phyloP scores from a whole-genome alignment of 352 stramenopile species.

The Pythium sukuiense region DNA sequence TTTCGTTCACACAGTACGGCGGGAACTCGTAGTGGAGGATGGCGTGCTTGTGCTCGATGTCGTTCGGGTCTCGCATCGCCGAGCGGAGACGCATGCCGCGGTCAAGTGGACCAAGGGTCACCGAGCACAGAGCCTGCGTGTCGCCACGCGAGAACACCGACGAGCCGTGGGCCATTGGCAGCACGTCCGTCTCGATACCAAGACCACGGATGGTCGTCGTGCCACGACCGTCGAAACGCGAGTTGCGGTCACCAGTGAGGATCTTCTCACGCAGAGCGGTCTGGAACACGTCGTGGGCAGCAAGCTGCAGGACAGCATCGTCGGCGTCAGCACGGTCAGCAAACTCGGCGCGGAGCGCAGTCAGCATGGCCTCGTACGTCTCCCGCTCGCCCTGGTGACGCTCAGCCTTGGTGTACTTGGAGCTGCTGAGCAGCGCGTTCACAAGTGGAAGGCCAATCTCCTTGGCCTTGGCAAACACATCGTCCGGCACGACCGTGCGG shows the following conservation, averaged over 20 bases:
- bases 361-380: constrained; percentile 72
- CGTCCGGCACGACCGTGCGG: constrained; percentile 40
- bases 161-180: constrained; percentile 90
- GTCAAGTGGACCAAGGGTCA: constrained; percentile 85
- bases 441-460: constrained; percentile 42
- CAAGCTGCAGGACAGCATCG: constrained; percentile 55
- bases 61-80: constrained; percentile 46
- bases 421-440: constrained; percentile 37
- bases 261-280: constrained; percentile 65
- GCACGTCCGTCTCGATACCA: constrained; percentile 81
- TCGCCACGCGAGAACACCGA: constrained; percentile 87
- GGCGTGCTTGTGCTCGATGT: constrained; percentile 65
- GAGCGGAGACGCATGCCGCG: constrained; percentile 70
- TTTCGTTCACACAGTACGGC: constrained; percentile 96
- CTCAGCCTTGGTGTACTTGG: constrained; percentile 50
- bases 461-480: constrained; percentile 58
- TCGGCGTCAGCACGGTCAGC: constrained; percentile 33
- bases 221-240: constrained; percentile 85
- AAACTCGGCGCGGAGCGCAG: constrained; percentile 56
- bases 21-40: constrained; percentile 99
- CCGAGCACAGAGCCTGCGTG: constrained; percentile 89
- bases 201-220: constrained; percentile 84
- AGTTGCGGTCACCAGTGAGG: constrained; percentile 47
- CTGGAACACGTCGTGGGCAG: constrained; percentile 81
- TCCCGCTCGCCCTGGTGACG: constrained; percentile 69